A percentile compares a stretch with the other conserved stretches of the same genome.
phyloP scores from a whole-genome alignment of 345 rosid genomes.

The Citrus reticulata region DNA sequence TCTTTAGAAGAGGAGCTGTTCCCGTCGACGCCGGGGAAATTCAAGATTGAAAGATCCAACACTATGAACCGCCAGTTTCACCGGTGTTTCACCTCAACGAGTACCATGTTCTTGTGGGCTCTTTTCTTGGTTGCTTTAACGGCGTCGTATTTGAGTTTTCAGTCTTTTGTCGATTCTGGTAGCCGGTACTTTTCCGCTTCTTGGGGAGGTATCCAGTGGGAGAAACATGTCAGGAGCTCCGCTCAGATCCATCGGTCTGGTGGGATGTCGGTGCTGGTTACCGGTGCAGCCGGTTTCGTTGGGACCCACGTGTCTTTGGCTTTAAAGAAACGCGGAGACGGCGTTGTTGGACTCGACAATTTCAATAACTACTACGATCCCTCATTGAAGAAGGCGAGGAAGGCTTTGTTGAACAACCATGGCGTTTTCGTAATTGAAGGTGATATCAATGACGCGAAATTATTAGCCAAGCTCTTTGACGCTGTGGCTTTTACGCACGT shows the following conservation, averaged over 20 bases:
- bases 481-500: slow-evolving; percentile 78
- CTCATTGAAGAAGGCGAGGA: slow-evolving; percentile 51
- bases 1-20: slow-evolving; percentile 70
- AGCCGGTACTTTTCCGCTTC: slow-evolving; percentile 56
- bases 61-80: slow-evolving; percentile 61
- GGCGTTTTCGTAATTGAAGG: slow-evolving; percentile 65
- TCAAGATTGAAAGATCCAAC: slow-evolving; percentile 64
- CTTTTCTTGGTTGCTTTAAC: slow-evolving; percentile 83
- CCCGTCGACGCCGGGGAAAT: slow-evolving; percentile 90
- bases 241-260: slow-evolving; percentile 64
- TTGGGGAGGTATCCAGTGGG: slow-evolving; percentile 84
- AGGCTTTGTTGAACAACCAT: slow-evolving; percentile 27
- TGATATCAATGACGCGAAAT: slow-evolving; percentile 60
- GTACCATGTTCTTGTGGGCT: slow-evolving; percentile 92
- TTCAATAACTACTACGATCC: slow-evolving; percentile 79
- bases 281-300: slow-evolving; percentile 82
- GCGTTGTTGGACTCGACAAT: slow-evolving; percentile 76
- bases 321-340: slow-evolving; percentile 66
- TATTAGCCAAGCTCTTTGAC: slow-evolving; percentile 62
- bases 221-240: slow-evolving; percentile 59
- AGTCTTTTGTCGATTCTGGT: slow-evolving; percentile 74
- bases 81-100: slow-evolving; percentile 80
- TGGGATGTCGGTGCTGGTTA: slow-evolving; percentile 69
- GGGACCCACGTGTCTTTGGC: slow-evolving; percentile 71
- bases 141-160: slow-evolving; percentile 81